phyloP scores from a whole-genome alignment of 257 asterid species.

The Mitragyna speciosa region DNA sequence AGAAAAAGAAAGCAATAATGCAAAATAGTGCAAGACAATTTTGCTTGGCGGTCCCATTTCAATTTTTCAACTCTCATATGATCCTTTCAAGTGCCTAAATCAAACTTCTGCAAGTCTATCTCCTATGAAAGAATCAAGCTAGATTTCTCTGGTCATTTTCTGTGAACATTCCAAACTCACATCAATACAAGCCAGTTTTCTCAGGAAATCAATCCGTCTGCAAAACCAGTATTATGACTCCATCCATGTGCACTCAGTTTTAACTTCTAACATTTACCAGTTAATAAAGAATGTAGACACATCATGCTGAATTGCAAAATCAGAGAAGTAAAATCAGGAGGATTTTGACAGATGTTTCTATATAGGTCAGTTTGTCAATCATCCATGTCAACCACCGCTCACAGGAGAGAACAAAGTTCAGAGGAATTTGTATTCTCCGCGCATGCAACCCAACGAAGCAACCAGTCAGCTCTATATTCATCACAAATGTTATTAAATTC shows the following conservation, averaged over 20 bases:
- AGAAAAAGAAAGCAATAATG: no score
- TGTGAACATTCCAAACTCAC: conserved; percentile 43
- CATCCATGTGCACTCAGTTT: conserved; percentile 79
- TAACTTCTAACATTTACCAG: conserved; percentile 63
- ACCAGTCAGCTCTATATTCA: background rate
- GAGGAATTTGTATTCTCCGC: background rate
- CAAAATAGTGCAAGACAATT: no score
- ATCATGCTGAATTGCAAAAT: background rate
- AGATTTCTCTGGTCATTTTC: conserved; percentile 25
- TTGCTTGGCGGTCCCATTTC: no score
- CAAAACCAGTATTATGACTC: conserved; percentile 88
- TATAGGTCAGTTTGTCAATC: conserved; percentile 1
- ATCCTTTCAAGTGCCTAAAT: background rate
- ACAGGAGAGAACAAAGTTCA: background rate
- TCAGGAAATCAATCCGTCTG: conserved; percentile 79
- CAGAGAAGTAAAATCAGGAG: background rate
- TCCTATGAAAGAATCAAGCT: background rate
- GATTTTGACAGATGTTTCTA: background rate
- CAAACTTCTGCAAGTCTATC: background rate
- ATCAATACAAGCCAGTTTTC: conserved; percentile 76
- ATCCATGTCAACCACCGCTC: conserved; percentile 1
- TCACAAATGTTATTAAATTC: background rate
- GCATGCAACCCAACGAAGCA: background rate
- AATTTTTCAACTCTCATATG: no score
- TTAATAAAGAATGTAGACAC: conserved; percentile 23